Conservation (phyloP, 2,329 filamentous ascomycete species). For the Cyanodermella asteris region DNA sequence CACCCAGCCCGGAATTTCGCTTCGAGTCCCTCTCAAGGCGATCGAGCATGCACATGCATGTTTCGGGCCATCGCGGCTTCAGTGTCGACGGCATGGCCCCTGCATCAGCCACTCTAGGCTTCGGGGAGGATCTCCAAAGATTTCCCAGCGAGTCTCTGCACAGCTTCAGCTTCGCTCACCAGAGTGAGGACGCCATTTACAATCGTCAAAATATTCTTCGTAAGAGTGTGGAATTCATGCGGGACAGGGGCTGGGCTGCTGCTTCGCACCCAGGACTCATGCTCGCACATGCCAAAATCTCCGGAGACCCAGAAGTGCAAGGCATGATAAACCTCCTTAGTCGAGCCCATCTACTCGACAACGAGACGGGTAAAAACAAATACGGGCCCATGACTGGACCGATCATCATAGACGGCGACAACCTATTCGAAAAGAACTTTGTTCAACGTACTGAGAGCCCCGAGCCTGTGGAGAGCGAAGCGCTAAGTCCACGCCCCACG, state of each 20-base stretch:
- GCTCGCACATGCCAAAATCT: slow-evolving; percentile 61
- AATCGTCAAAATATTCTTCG: slow-evolving; percentile 84
- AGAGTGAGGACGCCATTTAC: slow-evolving; percentile 78
- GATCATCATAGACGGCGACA: slow-evolving; percentile 47
- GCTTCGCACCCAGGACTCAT: slow-evolving; percentile 53
- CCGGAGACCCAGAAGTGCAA: slow-evolving; percentile 69
- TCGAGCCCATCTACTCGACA: slow-evolving; percentile 55
- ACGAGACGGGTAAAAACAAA: slow-evolving; percentile 29
- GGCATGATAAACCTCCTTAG: slow-evolving; percentile 76
- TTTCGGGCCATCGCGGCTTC: too few species aligned
- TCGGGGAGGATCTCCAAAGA: slow-evolving; percentile 69
- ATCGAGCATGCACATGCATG: slow-evolving; percentile 50
- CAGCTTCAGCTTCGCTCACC: slow-evolving; percentile 93
- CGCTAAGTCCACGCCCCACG: slow-evolving; percentile 9
- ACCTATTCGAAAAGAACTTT: slow-evolving; percentile 73
- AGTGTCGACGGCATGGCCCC: too few species aligned
- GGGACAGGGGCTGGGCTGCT: slow-evolving; percentile 69
- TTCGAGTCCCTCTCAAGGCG: slow-evolving; percentile 43
- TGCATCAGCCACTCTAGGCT: slow-evolving; percentile 45
- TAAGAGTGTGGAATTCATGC: slow-evolving; percentile 89
- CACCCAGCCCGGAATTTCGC: slow-evolving; percentile 39
- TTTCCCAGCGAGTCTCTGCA: slow-evolving; percentile 93
- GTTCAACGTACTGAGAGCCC: slow-evolving; percentile 27
- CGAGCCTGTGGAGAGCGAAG: slow-evolving; percentile 13
- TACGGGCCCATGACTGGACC: slow-evolving; percentile 60